A percentile compares a stretch with the other conserved stretches of the same genome.
Conservation (phyloP, 768 basidiomycete genomes). For the Dictyophora rubrovolvata region DNA sequence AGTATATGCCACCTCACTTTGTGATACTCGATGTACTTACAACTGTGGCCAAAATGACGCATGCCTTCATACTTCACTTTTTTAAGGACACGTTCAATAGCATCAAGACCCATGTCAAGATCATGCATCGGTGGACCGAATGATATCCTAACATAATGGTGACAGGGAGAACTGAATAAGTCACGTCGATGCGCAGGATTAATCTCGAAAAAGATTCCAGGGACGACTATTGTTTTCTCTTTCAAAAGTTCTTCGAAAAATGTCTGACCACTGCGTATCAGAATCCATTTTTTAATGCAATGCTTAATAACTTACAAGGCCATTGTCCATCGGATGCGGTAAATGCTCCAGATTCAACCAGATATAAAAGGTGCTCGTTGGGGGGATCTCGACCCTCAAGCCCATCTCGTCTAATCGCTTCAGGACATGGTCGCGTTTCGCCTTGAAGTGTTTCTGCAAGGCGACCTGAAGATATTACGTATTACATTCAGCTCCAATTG, state of each 20-base stretch:
- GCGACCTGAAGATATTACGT: constrained; percentile 37
- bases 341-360: constrained; percentile 83
- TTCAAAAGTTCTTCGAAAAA: constrained; percentile 94
- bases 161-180: constrained; percentile 82
- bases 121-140: constrained; percentile 77
- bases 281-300: not conserved
- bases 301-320: constrained; percentile 42
- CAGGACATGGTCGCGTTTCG: constrained; percentile 85
- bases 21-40: not conserved
- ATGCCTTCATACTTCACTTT: constrained; percentile 56
- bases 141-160: constrained; percentile 79
- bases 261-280: constrained; percentile 32
- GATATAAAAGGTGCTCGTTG: constrained; percentile 83
- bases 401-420: constrained; percentile 68
- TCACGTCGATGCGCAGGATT: constrained; percentile 59
- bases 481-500: not conserved
- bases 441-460: constrained; percentile 83
- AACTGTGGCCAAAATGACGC: constrained; percentile 58
- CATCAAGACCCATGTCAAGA: constrained; percentile 78
- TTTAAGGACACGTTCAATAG: constrained; percentile 69
- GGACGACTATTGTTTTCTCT: constrained; percentile 83
- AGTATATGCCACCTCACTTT: not conserved
- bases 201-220: constrained; percentile 40
- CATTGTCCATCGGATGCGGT: constrained; percentile 77
- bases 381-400: constrained; percentile 67